phyloP scores from a whole-genome alignment of 805 yeast species.

The Yamadazyma sp. region DNA sequence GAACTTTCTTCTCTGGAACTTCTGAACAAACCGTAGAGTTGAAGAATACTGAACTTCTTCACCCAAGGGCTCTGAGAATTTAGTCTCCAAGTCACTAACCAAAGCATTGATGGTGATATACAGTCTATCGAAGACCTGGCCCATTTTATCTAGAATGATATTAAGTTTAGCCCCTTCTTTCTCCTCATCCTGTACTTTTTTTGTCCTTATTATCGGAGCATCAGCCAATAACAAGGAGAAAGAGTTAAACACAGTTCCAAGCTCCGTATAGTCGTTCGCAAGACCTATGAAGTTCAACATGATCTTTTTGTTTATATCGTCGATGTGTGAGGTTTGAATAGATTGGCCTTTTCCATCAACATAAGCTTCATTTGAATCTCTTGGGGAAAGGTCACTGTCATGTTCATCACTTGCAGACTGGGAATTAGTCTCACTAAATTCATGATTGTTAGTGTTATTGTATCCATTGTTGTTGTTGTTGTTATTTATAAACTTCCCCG shows the following conservation, averaged over 20 bases:
- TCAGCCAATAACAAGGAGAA: conserved; percentile 51
- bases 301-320: conserved; percentile 55
- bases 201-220: conserved; percentile 22
- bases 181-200: conserved; percentile 25
- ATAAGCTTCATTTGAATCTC: conserved; percentile 6
- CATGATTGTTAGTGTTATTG: neutral
- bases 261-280: conserved; percentile 65
- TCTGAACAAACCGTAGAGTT: conserved; percentile 56
- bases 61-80: conserved; percentile 66
- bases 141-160: conserved; percentile 66
- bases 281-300: conserved; percentile 56
- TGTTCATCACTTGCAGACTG: conserved; percentile 6
- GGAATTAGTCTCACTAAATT: too few relatives aligned
- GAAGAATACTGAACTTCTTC: conserved; percentile 68
- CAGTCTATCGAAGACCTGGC: conserved; percentile 79
- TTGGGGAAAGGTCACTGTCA: conserved; percentile 8
- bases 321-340: conserved; percentile 45
- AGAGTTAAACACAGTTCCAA: conserved; percentile 61
- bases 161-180: conserved; percentile 32
- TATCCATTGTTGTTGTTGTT: conserved; percentile 3
- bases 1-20: conserved; percentile 50
- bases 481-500: conserved; percentile 19
- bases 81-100: conserved; percentile 52
- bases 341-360: conserved; percentile 10
- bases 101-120: conserved; percentile 52